Evolutionary conservation across 805 yeast genomes (phyloP).

Genomic region (Schwanniomyces vanrijiae): DNA sequence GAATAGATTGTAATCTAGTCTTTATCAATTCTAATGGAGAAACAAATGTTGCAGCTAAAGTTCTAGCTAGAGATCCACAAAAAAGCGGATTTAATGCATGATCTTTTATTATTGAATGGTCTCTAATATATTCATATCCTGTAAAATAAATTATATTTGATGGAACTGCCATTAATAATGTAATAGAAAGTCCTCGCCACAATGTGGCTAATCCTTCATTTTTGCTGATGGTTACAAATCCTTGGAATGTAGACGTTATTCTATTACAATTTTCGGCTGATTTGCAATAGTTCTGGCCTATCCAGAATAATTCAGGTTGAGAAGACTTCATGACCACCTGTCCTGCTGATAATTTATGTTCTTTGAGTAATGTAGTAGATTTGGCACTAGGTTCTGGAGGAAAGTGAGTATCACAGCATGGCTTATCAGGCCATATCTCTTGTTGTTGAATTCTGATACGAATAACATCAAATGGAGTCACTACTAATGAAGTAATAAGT

Average conservation of each 20-base stretch:
- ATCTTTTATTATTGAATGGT: conserved; percentile 48
- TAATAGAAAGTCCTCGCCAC: conserved; percentile 87
- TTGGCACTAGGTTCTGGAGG: conserved; percentile 25
- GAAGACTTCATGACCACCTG: conserved; percentile 34
- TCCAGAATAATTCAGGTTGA: conserved; percentile 35
- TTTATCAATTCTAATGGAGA: conserved; percentile 87
- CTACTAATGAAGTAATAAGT: conserved; percentile 64
- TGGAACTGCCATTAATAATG: conserved; percentile 87
- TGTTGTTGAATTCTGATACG: conserved; percentile 79
- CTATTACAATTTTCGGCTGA: conserved; percentile 40
- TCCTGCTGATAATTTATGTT: conserved; percentile 13
- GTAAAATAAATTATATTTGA: conserved; percentile 91
- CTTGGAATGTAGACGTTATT: conserved; percentile 73
- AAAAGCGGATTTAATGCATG: conserved; percentile 71
- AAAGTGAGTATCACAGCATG: conserved; percentile 27
- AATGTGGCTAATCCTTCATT: conserved; percentile 76
- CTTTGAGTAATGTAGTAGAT: conserved; percentile 27
- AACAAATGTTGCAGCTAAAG: conserved; percentile 77
- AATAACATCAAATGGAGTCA: conserved; percentile 82
- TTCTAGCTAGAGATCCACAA: conserved; percentile 84
- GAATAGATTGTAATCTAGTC: conserved; percentile 89
- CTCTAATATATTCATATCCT: conserved; percentile 86
- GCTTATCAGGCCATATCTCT: conserved; percentile 45
- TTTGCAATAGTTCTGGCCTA: conserved; percentile 35
- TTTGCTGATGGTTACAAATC: conserved; percentile 61